Percentiles rank a stretch among this genome's conserved stretches.
These are phyloP conservation scores for Prunus mongolica DNA, from an alignment of 306 rosid genomes.

Conservation along the genomic window DNA sequence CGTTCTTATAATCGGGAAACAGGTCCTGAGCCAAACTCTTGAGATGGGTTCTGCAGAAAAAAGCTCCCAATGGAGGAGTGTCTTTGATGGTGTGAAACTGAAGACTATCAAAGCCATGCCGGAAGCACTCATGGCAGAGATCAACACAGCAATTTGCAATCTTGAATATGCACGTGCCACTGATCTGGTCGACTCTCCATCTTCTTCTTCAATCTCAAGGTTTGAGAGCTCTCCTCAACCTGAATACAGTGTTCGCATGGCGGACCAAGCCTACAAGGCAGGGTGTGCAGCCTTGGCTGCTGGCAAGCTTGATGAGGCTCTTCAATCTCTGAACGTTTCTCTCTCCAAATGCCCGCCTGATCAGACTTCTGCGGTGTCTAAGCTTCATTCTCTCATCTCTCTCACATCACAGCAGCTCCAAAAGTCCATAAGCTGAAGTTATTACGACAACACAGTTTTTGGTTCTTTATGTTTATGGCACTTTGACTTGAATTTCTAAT, in stretches of 20 bases:
- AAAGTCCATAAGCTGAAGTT: constrained; percentile 25
- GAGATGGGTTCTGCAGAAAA: constrained; percentile 36
- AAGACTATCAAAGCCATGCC: constrained; percentile 61
- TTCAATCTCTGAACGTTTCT: constrained; percentile 51
- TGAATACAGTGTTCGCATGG: constrained; percentile 52
- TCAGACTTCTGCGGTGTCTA: constrained; percentile 55
- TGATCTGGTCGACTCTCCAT: constrained; percentile 36
- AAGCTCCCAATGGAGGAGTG: constrained; percentile 62
- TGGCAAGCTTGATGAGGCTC: constrained; percentile 74
- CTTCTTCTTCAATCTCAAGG: constrained; percentile 2
- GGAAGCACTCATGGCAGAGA: constrained; percentile 75
- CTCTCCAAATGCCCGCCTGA: constrained; percentile 75
- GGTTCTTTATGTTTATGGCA: background rate
- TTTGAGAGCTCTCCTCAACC: constrained; percentile 8
- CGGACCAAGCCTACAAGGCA: constrained; percentile 77
- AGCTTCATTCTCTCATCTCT: constrained; percentile 69
- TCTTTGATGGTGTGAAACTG: constrained; percentile 57
- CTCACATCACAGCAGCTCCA: constrained; percentile 72
- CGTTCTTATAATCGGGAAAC: background rate
- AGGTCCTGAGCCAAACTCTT: background rate
- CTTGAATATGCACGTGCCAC: constrained; percentile 69
- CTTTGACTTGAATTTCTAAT: background rate
- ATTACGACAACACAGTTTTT: background rate
- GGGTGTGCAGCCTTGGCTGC: constrained; percentile 82
- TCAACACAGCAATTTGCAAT: constrained; percentile 68